Conservation (phyloP, 768 basidiomycete species). For the Pulveroboletus sp. region DNA sequence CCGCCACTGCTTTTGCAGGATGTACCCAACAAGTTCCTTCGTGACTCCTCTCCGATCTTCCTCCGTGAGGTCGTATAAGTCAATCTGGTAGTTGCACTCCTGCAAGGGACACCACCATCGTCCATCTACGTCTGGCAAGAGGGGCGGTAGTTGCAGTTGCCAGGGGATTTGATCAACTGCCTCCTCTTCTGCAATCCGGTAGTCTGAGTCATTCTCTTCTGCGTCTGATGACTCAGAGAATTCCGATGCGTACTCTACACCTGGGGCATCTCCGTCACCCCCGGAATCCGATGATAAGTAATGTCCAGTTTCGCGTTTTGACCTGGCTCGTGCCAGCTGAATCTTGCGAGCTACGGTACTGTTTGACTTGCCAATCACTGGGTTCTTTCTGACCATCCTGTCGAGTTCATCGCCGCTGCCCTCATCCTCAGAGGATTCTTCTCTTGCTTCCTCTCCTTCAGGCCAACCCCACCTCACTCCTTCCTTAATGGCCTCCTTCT, state of each 20-base stretch:
- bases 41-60: constrained; percentile 29
- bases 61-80: constrained; percentile 40
- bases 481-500: constrained; percentile 29
- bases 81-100: constrained; percentile 41
- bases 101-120: constrained; percentile 49
- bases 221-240: constrained; percentile 51
- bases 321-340: constrained; percentile 11
- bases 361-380: constrained; percentile 27
- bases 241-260: constrained; percentile 47
- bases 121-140: constrained; percentile 39
- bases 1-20: constrained; percentile 35
- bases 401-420: neutral
- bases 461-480: constrained; percentile 22
- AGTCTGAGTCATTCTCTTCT: constrained; percentile 37
- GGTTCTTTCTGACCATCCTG: constrained; percentile 19
- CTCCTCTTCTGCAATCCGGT: constrained; percentile 12
- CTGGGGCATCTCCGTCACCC: constrained; percentile 14
- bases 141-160: constrained; percentile 34
- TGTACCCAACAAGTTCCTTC: constrained; percentile 12
- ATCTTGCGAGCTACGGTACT: constrained; percentile 17
- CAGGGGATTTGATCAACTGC: constrained; percentile 33
- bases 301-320: neutral
- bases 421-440: constrained; percentile 6
- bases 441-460: constrained; percentile 10
- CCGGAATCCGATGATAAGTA: constrained; percentile 17